A percentile compares a stretch with the other conserved stretches of the same genome.
Evolutionary conservation across 805 yeast species (phyloP).

Genomic region (Monosporozyma aquatica): DNA sequence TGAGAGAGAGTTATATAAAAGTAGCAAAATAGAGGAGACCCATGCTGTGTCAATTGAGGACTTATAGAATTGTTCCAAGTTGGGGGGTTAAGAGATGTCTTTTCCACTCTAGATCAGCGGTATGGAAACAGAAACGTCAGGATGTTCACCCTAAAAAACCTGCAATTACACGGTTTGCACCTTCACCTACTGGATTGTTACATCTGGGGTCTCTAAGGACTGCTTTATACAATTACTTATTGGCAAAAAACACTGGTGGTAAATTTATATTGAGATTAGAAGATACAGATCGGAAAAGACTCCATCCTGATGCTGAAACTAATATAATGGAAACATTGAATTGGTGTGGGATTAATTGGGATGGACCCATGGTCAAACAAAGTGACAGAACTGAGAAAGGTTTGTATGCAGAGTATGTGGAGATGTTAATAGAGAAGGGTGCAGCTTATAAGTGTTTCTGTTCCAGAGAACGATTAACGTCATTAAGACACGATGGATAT

Average conservation of each 20-base stretch:
- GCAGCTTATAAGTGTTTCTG: conserved; percentile 84
- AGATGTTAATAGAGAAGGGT: conserved; percentile 50
- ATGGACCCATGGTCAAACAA: conserved; percentile 83
- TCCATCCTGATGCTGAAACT: conserved; percentile 74
- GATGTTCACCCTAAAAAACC: conserved; percentile 40
- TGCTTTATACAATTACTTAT: conserved; percentile 77
- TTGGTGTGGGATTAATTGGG: conserved; percentile 70
- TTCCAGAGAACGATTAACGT: conserved; percentile 63
- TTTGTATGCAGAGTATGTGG: conserved; percentile 56
- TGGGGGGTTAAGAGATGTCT: not conserved
- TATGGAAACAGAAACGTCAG: conserved; percentile 1
- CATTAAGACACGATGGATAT: conserved; percentile 72
- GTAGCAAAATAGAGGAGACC: not conserved
- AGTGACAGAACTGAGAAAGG: conserved; percentile 51
- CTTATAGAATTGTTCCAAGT: not conserved
- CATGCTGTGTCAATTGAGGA: not conserved
- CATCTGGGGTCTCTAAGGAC: conserved; percentile 92
- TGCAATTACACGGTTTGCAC: conserved; percentile 89
- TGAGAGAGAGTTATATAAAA: too few species aligned
- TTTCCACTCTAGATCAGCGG: not conserved
- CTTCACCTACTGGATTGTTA: conserved; percentile 94
- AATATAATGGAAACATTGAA: conserved; percentile 63
- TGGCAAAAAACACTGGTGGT: conserved; percentile 75
- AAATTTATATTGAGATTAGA: conserved; percentile 75
- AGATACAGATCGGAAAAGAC: conserved; percentile 81